Percentiles rank a stretch among this genome's conserved stretches.
These are phyloP conservation scores for Aspergillus nanangensis DNA, from an alignment of 495 filamentous ascomycete genomes.

Conservation along the genomic window DNA sequence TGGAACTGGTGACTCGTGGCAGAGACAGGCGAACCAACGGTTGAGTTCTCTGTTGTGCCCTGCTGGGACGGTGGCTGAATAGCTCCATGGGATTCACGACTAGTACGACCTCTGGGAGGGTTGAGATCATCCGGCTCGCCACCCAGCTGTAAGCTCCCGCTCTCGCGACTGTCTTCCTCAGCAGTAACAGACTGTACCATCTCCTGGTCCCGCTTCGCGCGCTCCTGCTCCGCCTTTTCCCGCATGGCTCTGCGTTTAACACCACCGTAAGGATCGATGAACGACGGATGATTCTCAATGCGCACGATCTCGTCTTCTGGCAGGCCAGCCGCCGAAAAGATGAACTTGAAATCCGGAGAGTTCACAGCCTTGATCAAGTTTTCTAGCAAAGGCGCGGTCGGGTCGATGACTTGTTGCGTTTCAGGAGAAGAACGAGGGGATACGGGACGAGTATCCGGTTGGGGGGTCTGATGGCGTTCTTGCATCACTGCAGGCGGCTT, in stretches of 20 bases:
- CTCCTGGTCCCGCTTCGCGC: constrained; percentile 57
- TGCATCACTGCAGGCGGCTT: constrained; percentile 26
- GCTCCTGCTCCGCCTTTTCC: constrained; percentile 61
- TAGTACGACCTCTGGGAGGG: constrained; percentile 44
- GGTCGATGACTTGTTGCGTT: constrained; percentile 15
- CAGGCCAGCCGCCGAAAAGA: constrained; percentile 50
- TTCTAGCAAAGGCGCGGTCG: constrained; percentile 37
- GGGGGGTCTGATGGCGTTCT: constrained; percentile 20
- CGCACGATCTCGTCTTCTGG: constrained; percentile 49
- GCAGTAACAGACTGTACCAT: constrained; percentile 42
- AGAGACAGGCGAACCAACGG: constrained; percentile 42
- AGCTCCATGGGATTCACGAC: constrained; percentile 48
- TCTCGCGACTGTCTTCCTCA: constrained; percentile 61
- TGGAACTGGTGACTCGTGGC: constrained; percentile 50
- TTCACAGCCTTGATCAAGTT: constrained; percentile 49
- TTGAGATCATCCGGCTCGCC: constrained; percentile 78
- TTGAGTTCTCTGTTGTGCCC: constrained; percentile 42
- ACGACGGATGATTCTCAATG: constrained; percentile 63
- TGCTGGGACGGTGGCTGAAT: constrained; percentile 75
- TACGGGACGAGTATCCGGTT: constrained; percentile 20
- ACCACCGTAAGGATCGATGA: constrained; percentile 77
- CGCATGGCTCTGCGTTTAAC: constrained; percentile 68
- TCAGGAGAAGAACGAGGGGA: constrained; percentile 16
- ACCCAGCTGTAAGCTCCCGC: constrained; percentile 82
- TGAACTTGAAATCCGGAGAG: constrained; percentile 56